Evolutionary conservation across 2,329 filamentous ascomycete genomes (phyloP).

Genomic region (Purpureocillium lavendulum): DNA sequence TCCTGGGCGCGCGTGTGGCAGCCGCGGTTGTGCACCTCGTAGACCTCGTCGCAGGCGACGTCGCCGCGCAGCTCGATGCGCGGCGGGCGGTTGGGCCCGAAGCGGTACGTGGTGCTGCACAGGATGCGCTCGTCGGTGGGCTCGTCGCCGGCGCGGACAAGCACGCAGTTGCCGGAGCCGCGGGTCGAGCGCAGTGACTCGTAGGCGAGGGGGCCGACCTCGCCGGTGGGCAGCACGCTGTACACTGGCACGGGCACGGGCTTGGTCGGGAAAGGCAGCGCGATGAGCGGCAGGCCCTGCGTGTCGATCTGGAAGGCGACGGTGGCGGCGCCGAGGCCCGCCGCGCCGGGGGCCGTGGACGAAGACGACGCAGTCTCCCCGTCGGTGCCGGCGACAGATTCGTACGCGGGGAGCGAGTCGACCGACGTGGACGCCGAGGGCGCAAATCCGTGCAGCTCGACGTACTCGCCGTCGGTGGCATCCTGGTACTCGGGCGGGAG

Average conservation of each 20-base stretch:
- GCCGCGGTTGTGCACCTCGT: slow-evolving; percentile 22
- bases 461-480: slow-evolving; percentile 9
- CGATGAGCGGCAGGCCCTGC: slow-evolving; percentile 31
- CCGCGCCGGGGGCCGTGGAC: slow-evolving; percentile 7
- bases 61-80: slow-evolving; percentile 23
- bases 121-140: slow-evolving; percentile 22
- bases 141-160: slow-evolving; percentile 34
- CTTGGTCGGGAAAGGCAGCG: slow-evolving; percentile 29
- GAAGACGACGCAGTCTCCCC: slow-evolving; percentile 6
- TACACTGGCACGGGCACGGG: slow-evolving; percentile 34
- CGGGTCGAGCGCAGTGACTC: slow-evolving; percentile 38
- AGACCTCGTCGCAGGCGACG: slow-evolving; percentile 13
- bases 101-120: slow-evolving; percentile 47
- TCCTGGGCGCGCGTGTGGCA: slow-evolving; percentile 36
- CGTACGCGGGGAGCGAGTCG: slow-evolving; percentile 19
- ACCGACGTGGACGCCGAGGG: slow-evolving; percentile 15
- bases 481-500: slow-evolving; percentile 22
- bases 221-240: slow-evolving; percentile 28
- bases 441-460: slow-evolving; percentile 16
- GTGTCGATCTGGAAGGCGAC: slow-evolving; percentile 40
- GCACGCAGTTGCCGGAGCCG: slow-evolving; percentile 38
- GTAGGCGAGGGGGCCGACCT: slow-evolving; percentile 35
- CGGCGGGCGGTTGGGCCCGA: slow-evolving; percentile 45
- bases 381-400: slow-evolving; percentile 1
- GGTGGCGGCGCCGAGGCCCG: slow-evolving; percentile 21